phyloP scores from a whole-genome alignment of 164 flowering plant species.

The grape (Vitis vinifera) region ASM3070453v1 NC_081811.1:22949001-22949500 shows the following conservation, averaged over 20 bases:
- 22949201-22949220: slow-evolving; percentile 23
- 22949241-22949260: slow-evolving; percentile 44
- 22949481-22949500: slow-evolving; percentile 27
- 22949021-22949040: slow-evolving; percentile 64
- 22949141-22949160: slow-evolving; percentile 40
- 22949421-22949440: slow-evolving; percentile 37
- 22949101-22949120: slow-evolving; percentile 12
- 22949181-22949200: slow-evolving; percentile 20
- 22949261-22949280: slow-evolving; percentile 36
- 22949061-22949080: slow-evolving; percentile 23
- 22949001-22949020: slow-evolving; percentile 66
- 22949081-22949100: slow-evolving; percentile 27
- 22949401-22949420: slow-evolving; percentile 72
- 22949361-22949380: slow-evolving; percentile 12
- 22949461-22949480: slow-evolving; percentile 12
- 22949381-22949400: slow-evolving; percentile 32
- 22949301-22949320: slow-evolving; percentile 18
- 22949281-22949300: slow-evolving; percentile 34
- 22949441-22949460: slow-evolving; percentile 21
- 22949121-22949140: slow-evolving; percentile 21
- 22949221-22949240: slow-evolving; percentile 51
- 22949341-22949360: slow-evolving; percentile 19
- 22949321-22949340: slow-evolving; percentile 21
- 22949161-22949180: slow-evolving; percentile 15
- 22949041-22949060: slow-evolving; percentile 45